These are phyloP conservation scores for Macrophomina pseudophaseolina DNA, from an alignment of 2,329 filamentous ascomycete species.

Conservation along the genomic window DNA sequence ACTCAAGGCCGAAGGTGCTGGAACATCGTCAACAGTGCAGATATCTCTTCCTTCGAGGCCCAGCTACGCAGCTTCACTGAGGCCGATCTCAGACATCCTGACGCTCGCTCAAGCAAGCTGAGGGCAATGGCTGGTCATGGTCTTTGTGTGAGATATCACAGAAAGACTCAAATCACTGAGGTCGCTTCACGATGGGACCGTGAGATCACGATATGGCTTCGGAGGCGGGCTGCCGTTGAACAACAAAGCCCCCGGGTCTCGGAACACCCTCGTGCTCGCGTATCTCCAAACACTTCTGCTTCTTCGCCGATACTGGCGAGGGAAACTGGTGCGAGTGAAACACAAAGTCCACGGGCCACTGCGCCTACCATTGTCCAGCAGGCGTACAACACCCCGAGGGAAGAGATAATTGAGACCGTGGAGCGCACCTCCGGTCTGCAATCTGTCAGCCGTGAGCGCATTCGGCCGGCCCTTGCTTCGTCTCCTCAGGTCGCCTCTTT, in stretches of 20 bases:
- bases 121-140: neutral
- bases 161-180: neutral
- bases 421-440: neutral
- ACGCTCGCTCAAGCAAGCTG: neutral
- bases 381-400: neutral
- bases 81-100: neutral
- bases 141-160: neutral
- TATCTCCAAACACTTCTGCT: neutral
- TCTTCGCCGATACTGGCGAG: neutral
- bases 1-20: neutral
- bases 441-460: neutral
- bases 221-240: neutral
- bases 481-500: neutral
- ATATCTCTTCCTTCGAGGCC: neutral
- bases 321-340: neutral
- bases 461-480: neutral
- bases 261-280: neutral
- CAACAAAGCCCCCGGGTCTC: neutral
- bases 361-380: neutral
- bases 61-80: neutral
- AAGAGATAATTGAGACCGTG: neutral
- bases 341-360: neutral
- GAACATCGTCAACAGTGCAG: neutral
- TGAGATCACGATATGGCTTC: neutral
- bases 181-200: constrained; percentile 1